Evolutionary conservation across 2,329 filamentous ascomycete genomes (phyloP), one percentile per base, ranked within the genome.

Genomic region (Dactylellina leptospora): DNA sequence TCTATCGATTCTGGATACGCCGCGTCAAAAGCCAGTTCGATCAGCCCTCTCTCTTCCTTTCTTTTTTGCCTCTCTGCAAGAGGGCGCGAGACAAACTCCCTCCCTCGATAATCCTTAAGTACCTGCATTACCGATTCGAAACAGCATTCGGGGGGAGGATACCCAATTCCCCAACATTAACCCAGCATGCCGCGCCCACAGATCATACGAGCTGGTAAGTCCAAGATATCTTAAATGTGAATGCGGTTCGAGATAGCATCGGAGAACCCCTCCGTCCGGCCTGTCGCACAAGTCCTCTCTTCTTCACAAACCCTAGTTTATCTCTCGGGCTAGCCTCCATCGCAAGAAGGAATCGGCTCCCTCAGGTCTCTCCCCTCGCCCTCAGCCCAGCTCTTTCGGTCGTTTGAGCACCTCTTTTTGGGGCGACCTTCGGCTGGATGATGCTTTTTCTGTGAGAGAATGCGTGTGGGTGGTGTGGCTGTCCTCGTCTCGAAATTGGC

Each of bases 171-270:
- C 45, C 22, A 36, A 51, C 44, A 50, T 44, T 20, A 50, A n/a
- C 11, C 25, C 51, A 79, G 56, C 53, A 85, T 86, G 84, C 84
- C 84, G 76, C 81, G 84, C 75, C 84, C 84, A 76, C 82, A 84
- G 63, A 84, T 85, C 64, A 84, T 86, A 75, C 80, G 84, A 80
- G 84, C 84, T 77, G 84, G 84, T 85, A 80, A 55, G 61, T 66
- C 10, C 44, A n/a, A n/a, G n/a, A n/a, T n/a, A n/a, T n/a, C n/a
- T n/a, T n/a, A 60, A 20, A 33, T 16, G 51, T 25, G 27, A 61
- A 74, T 82, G 74, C 69, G 63, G 55, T 53, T n/a, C n/a, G n/a
- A n/a, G n/a, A 40, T 60, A 38, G 70, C 44, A 22, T 16, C 38
- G 45, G 48, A 55, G 4, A 40, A 40, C 58, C 66, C 66, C 66